A percentile compares a stretch with the other conserved stretches of the same genome.
Conservation (phyloP, 257 asterid species). For the Mitragyna speciosa region DNA sequence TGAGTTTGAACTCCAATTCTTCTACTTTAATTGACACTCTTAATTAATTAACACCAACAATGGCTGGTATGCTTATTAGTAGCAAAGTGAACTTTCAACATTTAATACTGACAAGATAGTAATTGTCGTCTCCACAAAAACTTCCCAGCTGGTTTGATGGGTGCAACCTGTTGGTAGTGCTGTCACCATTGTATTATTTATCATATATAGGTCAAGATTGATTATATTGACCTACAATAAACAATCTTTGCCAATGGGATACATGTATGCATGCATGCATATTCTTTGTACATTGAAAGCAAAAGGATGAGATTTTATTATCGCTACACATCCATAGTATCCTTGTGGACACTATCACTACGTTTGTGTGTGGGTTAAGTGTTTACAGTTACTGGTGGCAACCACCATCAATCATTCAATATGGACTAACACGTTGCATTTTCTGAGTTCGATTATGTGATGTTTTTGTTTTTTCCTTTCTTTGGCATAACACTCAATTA, state of each 20-base stretch:
- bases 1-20: not conserved
- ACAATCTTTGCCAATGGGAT: no score
- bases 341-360: not conserved
- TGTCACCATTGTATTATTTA: not conserved
- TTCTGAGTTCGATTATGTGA: not conserved
- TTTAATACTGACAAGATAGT: not conserved
- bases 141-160: not conserved
- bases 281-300: no score
- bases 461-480: no score
- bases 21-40: not conserved
- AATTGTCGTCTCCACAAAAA: conserved; percentile 7
- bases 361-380: conserved; percentile 9
- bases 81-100: not conserved
- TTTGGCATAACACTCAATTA: not conserved
- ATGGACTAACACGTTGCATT: not conserved
- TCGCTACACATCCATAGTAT: no score
- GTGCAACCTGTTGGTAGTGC: not conserved
- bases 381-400: conserved; percentile 7
- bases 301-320: no score
- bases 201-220: no score
- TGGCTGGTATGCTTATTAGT: not conserved
- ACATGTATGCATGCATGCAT: no score
- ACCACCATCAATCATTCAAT: conserved; percentile 4
- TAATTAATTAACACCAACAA: not conserved
- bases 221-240: no score